Evolutionary conservation across 257 asterid genomes (phyloP).

Genomic region (Verbena officinalis): DNA sequence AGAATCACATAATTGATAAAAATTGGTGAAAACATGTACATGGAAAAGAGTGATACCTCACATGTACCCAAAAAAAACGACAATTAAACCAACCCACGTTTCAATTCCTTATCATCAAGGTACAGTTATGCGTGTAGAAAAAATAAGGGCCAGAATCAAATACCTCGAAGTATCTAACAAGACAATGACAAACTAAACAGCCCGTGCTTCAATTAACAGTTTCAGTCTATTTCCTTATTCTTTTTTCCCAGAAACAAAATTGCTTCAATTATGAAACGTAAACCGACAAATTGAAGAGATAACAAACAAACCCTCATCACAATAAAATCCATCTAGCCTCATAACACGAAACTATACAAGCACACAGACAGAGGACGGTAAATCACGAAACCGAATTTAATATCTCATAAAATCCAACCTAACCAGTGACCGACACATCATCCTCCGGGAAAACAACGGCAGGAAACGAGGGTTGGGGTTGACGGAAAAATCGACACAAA

Average conservation of each 20-base stretch:
- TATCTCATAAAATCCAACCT: background rate
- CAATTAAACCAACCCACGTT: too few relatives aligned
- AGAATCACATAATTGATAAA: background rate
- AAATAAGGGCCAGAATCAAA: background rate
- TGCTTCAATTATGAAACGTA: background rate
- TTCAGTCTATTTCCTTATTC: background rate
- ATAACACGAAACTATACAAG: conserved; percentile 1
- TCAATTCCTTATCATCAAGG: background rate
- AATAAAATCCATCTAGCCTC: conserved; percentile 7
- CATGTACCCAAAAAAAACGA: too few relatives aligned
- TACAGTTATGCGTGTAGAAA: background rate
- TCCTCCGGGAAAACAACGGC: background rate
- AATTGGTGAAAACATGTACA: too few relatives aligned
- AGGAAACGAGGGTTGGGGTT: background rate
- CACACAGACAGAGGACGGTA: background rate
- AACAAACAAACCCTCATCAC: conserved; percentile 13
- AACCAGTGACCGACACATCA: conserved; percentile 6
- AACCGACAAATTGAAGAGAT: background rate
- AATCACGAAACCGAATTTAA: conserved; percentile 6
- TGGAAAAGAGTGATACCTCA: too few relatives aligned
- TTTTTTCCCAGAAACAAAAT: background rate
- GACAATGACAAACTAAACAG: background rate
- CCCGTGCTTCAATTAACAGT: background rate
- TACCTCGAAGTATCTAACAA: background rate
- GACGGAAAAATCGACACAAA: conserved; percentile 15